Evolutionary conservation across 352 stramenopile species (phyloP).

Genomic region (Thalassiosira exigua): DNA sequence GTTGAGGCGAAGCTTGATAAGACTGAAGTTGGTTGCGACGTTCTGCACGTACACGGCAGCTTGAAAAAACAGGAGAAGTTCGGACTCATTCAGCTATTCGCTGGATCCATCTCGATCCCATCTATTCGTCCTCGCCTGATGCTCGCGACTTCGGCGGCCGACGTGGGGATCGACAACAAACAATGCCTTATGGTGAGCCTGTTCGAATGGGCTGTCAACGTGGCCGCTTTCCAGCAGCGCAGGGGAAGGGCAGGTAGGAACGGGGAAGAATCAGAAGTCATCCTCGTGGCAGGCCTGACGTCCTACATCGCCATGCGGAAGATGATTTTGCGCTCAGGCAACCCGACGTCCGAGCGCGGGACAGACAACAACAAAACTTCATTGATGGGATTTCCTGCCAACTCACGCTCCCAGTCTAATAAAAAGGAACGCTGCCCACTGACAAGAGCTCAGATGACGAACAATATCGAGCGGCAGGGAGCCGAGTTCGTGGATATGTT

Average conservation of each 20-base stretch:
- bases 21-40: neutral
- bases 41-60: neutral
- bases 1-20: neutral
- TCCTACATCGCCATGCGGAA: too few species aligned
- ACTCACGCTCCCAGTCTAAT: too few species aligned
- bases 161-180: constrained; percentile 12
- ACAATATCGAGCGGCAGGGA: too few species aligned
- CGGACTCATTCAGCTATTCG: neutral
- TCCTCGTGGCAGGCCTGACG: too few species aligned
- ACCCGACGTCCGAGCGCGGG: too few species aligned
- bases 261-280: too few species aligned
- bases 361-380: too few species aligned
- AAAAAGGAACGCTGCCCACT: too few species aligned
- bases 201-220: neutral
- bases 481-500: too few species aligned
- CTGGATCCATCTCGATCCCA: neutral
- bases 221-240: constrained; percentile 4
- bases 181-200: neutral
- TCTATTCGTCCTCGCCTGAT: neutral
- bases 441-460: too few species aligned
- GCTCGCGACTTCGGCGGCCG: constrained; percentile 1
- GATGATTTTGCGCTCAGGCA: too few species aligned
- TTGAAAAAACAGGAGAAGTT: constrained; percentile 12
- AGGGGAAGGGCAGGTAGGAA: neutral
- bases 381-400: too few species aligned